Evolutionary conservation across 495 filamentous ascomycete species (phyloP).

Genomic region (Cercophora scortea): DNA sequence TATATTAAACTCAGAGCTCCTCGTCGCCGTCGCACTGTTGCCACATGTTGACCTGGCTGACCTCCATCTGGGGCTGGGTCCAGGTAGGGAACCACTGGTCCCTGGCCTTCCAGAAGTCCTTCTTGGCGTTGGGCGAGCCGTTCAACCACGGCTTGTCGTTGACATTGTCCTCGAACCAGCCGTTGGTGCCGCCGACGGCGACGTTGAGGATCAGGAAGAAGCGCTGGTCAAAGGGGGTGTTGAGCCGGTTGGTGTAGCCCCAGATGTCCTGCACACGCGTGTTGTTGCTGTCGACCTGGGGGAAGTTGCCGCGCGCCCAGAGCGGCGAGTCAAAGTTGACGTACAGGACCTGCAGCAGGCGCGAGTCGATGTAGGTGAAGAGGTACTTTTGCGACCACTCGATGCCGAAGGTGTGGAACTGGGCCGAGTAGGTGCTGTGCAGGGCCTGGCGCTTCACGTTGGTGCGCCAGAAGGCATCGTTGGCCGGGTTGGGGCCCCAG

Average conservation of each 20-base stretch:
- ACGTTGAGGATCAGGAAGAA: slow-evolving; percentile 82
- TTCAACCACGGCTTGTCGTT: slow-evolving; percentile 78
- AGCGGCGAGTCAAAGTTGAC: slow-evolving; percentile 64
- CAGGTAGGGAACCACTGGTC: slow-evolving; percentile 70
- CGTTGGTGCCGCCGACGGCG: slow-evolving; percentile 75
- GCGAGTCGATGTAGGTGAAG: slow-evolving; percentile 77
- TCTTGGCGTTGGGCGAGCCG: slow-evolving; percentile 50
- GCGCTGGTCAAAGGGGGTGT: slow-evolving; percentile 71
- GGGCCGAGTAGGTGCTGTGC: slow-evolving; percentile 63
- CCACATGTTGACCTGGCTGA: slow-evolving; percentile 73
- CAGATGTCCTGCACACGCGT: slow-evolving; percentile 60
- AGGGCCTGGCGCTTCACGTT: slow-evolving; percentile 68
- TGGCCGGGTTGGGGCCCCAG: slow-evolving; percentile 59
- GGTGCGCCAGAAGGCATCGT: slow-evolving; percentile 69
- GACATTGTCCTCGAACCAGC: slow-evolving; percentile 69
- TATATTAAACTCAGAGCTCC: slow-evolving; percentile 14
- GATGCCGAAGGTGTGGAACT: slow-evolving; percentile 66
- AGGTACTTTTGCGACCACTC: slow-evolving; percentile 87
- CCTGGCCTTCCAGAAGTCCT: slow-evolving; percentile 65
- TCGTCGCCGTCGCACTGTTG: slow-evolving; percentile 59
- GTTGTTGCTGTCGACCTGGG: slow-evolving; percentile 58
- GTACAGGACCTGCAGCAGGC: slow-evolving; percentile 72
- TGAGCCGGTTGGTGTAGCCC: slow-evolving; percentile 51
- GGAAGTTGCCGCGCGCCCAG: slow-evolving; percentile 71
- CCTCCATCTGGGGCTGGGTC: slow-evolving; percentile 58